Conservation (phyloP, 768 basidiomycete genomes). For the Pilatotrama ljubarskyi region DNA sequence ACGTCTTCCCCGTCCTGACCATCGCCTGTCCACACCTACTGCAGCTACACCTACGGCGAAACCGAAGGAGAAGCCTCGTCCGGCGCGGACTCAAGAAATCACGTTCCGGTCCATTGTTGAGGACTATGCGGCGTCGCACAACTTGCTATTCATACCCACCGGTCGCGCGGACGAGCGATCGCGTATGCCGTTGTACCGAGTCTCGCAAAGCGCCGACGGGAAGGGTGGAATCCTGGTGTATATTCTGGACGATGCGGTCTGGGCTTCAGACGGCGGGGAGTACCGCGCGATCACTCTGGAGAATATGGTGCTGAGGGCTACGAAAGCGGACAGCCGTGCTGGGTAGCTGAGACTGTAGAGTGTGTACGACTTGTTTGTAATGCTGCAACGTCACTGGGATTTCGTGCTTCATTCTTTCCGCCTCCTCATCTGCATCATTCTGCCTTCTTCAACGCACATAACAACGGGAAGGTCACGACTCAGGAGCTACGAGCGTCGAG, state of each 20-base stretch:
- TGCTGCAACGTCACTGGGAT: neutral
- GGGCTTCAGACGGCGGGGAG: slow-evolving; percentile 64
- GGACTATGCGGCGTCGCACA: slow-evolving; percentile 80
- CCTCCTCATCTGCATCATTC: neutral
- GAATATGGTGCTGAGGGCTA: slow-evolving; percentile 78
- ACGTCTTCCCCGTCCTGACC: slow-evolving; percentile 67
- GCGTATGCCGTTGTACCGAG: slow-evolving; percentile 86
- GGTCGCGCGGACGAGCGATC: slow-evolving; percentile 83
- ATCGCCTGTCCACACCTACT: slow-evolving; percentile 35
- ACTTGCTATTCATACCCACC: slow-evolving; percentile 86
- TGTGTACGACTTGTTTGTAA: slow-evolving; percentile 4
- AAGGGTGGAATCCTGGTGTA: slow-evolving; percentile 88
- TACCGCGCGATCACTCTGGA: slow-evolving; percentile 83
- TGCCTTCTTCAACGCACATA: neutral
- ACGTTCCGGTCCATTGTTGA: slow-evolving; percentile 94
- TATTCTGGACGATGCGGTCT: slow-evolving; percentile 91
- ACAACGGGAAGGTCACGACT: neutral
- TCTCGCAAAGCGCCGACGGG: slow-evolving; percentile 77
- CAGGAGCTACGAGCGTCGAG: too few species aligned
- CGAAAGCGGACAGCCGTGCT: slow-evolving; percentile 18
- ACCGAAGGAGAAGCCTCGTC: slow-evolving; percentile 40
- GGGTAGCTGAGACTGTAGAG: too few species aligned
- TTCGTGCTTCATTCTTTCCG: neutral
- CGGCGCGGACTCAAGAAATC: slow-evolving; percentile 72
- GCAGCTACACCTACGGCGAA: slow-evolving; percentile 29